Evolutionary conservation across 129 eudicot species (phyloP).

Genomic region (Gnaphalium uliginosum): DNA sequence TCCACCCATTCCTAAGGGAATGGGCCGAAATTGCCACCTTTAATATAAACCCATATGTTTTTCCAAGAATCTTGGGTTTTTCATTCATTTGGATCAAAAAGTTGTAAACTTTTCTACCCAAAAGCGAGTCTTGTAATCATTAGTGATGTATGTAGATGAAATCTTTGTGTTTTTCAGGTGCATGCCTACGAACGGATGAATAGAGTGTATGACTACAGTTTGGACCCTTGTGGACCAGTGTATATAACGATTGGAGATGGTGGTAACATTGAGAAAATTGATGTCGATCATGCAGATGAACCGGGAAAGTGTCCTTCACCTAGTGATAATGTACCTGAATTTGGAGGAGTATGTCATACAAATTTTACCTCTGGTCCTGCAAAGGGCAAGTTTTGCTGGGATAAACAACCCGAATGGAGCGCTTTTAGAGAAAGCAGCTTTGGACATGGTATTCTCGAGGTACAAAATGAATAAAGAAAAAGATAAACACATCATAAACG

Average conservation of each 20-base stretch:
- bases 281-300: constrained; percentile 84
- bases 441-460: constrained; percentile 95
- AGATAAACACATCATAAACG: neutral
- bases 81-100: neutral
- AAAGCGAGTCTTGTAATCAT: neutral
- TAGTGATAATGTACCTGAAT: constrained; percentile 74
- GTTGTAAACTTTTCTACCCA: neutral
- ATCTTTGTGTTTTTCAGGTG: constrained; percentile 49
- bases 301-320: constrained; percentile 78
- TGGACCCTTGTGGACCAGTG: constrained; percentile 88
- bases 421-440: constrained; percentile 96
- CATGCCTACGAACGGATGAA: constrained; percentile 93
- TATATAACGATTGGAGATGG: constrained; percentile 91
- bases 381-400: constrained; percentile 88
- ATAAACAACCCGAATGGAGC: constrained; percentile 89
- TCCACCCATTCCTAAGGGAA: neutral
- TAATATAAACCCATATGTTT: constrained; percentile 4
- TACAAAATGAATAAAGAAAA: constrained; percentile 11
- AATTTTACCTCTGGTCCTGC: constrained; percentile 84
- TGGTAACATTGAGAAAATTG: constrained; percentile 83
- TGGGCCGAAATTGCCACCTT: constrained; percentile 2
- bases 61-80: neutral
- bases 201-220: constrained; percentile 72
- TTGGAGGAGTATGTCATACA: constrained; percentile 73
- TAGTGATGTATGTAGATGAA: neutral